Percentiles rank a stretch among this genome's conserved stretches.
These are phyloP conservation scores for Stagonosporopsis cucurbitacearum DNA, from an alignment of 2,329 filamentous ascomycete genomes.

Conservation along the genomic window DNA sequence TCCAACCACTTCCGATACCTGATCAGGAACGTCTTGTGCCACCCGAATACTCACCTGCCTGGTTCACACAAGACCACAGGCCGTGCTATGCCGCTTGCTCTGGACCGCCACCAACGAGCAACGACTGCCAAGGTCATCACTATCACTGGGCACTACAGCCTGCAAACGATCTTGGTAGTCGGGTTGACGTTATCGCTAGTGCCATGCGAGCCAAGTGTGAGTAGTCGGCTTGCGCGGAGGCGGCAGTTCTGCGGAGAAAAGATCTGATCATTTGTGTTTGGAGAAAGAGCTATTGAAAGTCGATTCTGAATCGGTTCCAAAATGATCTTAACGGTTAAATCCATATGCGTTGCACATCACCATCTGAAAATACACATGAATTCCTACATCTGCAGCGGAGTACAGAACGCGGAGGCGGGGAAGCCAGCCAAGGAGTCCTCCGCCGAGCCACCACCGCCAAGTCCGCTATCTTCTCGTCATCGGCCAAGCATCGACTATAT, in stretches of 20 bases:
- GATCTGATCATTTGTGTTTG: not conserved
- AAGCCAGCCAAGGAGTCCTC: slow-evolving; percentile 10
- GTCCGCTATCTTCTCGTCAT: slow-evolving; percentile 20
- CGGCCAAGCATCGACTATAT: slow-evolving; percentile 20
- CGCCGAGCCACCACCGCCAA: slow-evolving; percentile 24
- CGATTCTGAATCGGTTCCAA: not conserved
- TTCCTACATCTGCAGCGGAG: not conserved
- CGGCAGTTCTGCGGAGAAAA: not conserved
- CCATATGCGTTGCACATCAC: too few species aligned
- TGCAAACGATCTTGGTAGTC: not conserved
- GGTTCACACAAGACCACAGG: not conserved
- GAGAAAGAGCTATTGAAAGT: not conserved
- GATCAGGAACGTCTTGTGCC: not conserved
- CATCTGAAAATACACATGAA: not conserved
- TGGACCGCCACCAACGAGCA: not conserved
- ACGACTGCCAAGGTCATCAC: slow-evolving; percentile 7
- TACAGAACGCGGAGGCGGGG: not conserved
- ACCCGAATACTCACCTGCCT: not conserved
- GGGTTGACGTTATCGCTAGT: slow-evolving; percentile 15
- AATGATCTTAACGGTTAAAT: not conserved
- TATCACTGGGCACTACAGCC: slow-evolving; percentile 14
- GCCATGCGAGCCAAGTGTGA: slow-evolving; percentile 18
- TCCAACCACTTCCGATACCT: not conserved
- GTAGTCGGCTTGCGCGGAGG: slow-evolving; percentile 8
- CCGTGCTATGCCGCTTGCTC: slow-evolving; percentile 9